Evolutionary conservation across 2,329 filamentous ascomycete species (phyloP).

Genomic region (Pseudohalonectria lignicola): DNA sequence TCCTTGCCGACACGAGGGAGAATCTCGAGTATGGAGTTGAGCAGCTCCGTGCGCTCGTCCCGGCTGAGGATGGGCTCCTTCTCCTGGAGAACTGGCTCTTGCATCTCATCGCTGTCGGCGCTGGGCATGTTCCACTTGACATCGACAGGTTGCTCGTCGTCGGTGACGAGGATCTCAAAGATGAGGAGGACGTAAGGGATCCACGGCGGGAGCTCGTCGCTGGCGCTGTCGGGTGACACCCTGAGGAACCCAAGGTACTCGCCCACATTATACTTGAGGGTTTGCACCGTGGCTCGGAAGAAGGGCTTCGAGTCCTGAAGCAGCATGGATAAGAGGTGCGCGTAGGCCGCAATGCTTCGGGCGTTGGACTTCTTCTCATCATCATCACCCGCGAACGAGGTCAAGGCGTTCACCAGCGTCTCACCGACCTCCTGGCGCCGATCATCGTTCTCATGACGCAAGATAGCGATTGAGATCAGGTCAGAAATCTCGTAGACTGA

Average conservation of each 20-base stretch:
- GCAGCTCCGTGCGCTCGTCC: slow-evolving; percentile 58
- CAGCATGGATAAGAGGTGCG: slow-evolving; percentile 80
- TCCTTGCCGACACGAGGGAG: slow-evolving; percentile 83
- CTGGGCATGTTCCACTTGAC: slow-evolving; percentile 57
- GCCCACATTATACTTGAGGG: slow-evolving; percentile 65
- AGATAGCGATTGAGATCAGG: slow-evolving; percentile 64
- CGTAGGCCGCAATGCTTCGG: slow-evolving; percentile 68
- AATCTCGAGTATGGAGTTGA: slow-evolving; percentile 70
- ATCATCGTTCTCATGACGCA: slow-evolving; percentile 43
- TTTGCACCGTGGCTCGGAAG: slow-evolving; percentile 64
- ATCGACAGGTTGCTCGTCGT: slow-evolving; percentile 71
- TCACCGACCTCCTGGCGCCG: slow-evolving; percentile 64
- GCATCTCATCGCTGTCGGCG: slow-evolving; percentile 34
- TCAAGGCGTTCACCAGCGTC: slow-evolving; percentile 73
- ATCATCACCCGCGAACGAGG: slow-evolving; percentile 52
- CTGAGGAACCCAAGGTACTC: slow-evolving; percentile 73
- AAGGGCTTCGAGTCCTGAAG: slow-evolving; percentile 70
- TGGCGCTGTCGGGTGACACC: slow-evolving; percentile 51
- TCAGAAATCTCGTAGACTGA: slow-evolving; percentile 87
- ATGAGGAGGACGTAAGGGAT: slow-evolving; percentile 84
- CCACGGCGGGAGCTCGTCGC: slow-evolving; percentile 81
- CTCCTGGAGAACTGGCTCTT: slow-evolving; percentile 45
- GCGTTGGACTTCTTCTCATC: slow-evolving; percentile 54
- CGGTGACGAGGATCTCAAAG: slow-evolving; percentile 78
- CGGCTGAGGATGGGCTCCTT: slow-evolving; percentile 51